Evolutionary conservation across 768 basidiomycete species (phyloP), one percentile per base, ranked within the genome.

Genomic region (Russula brevipes): DNA sequence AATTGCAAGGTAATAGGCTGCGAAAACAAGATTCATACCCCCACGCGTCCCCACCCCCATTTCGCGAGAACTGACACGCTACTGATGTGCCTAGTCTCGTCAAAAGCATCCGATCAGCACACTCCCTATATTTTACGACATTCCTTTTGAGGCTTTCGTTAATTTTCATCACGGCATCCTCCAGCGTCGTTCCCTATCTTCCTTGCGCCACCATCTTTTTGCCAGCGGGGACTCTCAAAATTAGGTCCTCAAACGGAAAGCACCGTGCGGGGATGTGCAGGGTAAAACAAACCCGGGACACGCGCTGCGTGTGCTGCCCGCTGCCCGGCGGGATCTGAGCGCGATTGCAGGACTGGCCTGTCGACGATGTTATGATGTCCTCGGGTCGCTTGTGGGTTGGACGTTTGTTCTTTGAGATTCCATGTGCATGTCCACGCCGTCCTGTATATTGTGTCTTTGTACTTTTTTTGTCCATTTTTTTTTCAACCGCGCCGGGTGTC

Each of bases 151-250:
- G n/a, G 41, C 12, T 14, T 36, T 44, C 31, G 11, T 52, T 44
- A 35, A 24, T 44, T 59, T 42, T 51, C 58, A 2, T 17, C 9
- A 45, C 59, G 59, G 59, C 50, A 59, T 44, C 24, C 16, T 33
- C 59, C 58, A 42, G 12, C 50, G 19, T 14, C 49, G 16, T 24
- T 10, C 17, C 50, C 36, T 24, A 3, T 33, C 36, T 59, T 59
- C 14, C 19, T 36, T 30, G 10, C 50, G 59, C 59, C 59, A 60
- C 59, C 59, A 60, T 60, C 59, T 60, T 60, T 24, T 60, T 24
- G n/a, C 41, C 14, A 30, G 47, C 30, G 24, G 2, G 12, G 14
- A n/a, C 11, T 1, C 47, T 31, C 14, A 31, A 54, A 42, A 31
- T 46, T 24, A 42, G 17, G 17, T 4, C 30, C 39, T 14, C 16